Conservation (phyloP, 2,329 filamentous ascomycete species). For the Alternaria brassicae region DNA sequence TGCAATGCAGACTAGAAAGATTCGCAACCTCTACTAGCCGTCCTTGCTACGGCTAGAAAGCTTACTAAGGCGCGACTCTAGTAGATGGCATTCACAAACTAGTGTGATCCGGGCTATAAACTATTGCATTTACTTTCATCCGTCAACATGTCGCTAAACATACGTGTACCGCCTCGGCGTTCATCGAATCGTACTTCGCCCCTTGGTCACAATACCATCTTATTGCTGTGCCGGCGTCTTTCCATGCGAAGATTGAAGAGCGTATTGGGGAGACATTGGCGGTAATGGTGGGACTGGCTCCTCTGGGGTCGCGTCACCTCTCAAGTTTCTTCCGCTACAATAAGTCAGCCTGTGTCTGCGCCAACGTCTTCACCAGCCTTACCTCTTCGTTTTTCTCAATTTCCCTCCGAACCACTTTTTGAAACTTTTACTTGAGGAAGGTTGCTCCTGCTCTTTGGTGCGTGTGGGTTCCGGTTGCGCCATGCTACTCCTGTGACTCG, state of each 20-base stretch:
- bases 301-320: slow-evolving; percentile 21
- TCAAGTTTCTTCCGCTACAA: slow-evolving; percentile 37
- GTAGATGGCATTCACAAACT: background rate
- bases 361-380: background rate
- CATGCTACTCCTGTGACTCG: slow-evolving; percentile 36
- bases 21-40: background rate
- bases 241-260: slow-evolving; percentile 25
- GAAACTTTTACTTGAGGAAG: slow-evolving; percentile 37
- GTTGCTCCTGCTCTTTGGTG: slow-evolving; percentile 25
- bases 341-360: slow-evolving; percentile 16
- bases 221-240: slow-evolving; percentile 15
- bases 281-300: slow-evolving; percentile 36
- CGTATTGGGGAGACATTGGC: slow-evolving; percentile 28
- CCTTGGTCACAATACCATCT: background rate
- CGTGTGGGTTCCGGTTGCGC: slow-evolving; percentile 15
- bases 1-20: background rate
- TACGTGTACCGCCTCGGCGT: background rate
- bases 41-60: background rate
- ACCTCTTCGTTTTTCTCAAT: slow-evolving; percentile 43
- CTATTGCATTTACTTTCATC: background rate
- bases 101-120: background rate
- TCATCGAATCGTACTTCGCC: background rate
- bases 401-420: slow-evolving; percentile 46
- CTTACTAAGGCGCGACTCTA: background rate
- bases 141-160: no score